These are phyloP conservation scores for Wallemia mellicola DNA, from an alignment of 1,284 basidiomycete genomes.

Conservation along the genomic window DNA sequence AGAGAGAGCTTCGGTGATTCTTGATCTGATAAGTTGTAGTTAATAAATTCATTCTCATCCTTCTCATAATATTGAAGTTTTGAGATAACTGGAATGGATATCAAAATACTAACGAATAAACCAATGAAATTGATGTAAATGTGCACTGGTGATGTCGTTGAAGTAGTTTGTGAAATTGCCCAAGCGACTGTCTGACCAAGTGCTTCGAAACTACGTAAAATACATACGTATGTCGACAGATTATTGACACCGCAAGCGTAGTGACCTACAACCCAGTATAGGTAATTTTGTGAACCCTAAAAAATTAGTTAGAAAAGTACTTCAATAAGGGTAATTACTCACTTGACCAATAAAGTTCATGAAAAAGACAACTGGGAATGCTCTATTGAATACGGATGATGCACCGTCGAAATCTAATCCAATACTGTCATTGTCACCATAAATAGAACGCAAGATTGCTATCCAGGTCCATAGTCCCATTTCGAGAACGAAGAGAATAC, in stretches of 20 bases:
- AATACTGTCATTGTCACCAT: slow-evolving; percentile 3
- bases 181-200: slow-evolving; percentile 4
- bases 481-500: slow-evolving; percentile 7
- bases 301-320: too few species aligned
- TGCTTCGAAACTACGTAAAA: slow-evolving; percentile 3
- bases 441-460: slow-evolving; percentile 9
- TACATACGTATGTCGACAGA: slow-evolving; percentile 3
- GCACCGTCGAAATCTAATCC: slow-evolving; percentile 1
- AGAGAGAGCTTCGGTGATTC: not conserved
- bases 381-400: not conserved
- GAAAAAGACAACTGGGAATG: slow-evolving; percentile 3
- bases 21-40: not conserved
- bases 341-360: slow-evolving; percentile 4
- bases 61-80: not conserved
- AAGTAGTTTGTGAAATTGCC: slow-evolving; percentile 1
- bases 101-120: slow-evolving; percentile 1
- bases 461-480: slow-evolving; percentile 11
- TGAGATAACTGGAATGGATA: not conserved
- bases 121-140: slow-evolving; percentile 3
- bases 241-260: slow-evolving; percentile 2
- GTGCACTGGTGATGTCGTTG: not conserved
- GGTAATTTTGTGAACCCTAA: not conserved
- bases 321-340: slow-evolving; percentile 1
- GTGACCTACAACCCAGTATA: slow-evolving; percentile 4
- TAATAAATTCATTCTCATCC: not conserved